phyloP scores from a whole-genome alignment of 352 stramenopile species.

The Achlya hypogyna region DNA sequence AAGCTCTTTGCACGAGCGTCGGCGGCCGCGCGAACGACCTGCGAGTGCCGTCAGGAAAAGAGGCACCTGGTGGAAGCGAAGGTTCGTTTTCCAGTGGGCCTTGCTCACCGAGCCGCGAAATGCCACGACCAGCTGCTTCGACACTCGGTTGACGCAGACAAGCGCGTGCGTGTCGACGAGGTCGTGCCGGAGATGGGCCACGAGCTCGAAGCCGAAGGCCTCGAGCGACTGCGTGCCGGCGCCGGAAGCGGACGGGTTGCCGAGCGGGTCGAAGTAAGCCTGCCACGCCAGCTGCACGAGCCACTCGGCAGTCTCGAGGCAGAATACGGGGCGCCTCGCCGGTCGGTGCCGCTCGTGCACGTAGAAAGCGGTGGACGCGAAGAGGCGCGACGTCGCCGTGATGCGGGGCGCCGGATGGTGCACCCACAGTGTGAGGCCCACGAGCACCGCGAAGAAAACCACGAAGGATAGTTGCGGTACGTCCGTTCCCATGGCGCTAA shows the following conservation, averaged over 20 bases:
- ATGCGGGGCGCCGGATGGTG: conserved; percentile 34
- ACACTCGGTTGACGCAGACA: conserved; percentile 42
- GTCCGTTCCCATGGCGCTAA: neutral
- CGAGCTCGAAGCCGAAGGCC: conserved; percentile 67
- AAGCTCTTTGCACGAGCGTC: conserved; percentile 49
- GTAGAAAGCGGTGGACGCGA: conserved; percentile 62
- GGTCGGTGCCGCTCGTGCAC: conserved; percentile 52
- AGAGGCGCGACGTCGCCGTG: conserved; percentile 27
- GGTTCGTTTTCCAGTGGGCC: conserved; percentile 83
- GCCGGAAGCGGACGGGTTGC: conserved; percentile 60
- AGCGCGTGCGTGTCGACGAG: conserved; percentile 70
- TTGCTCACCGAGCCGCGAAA: conserved; percentile 82
- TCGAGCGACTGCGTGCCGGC: conserved; percentile 69
- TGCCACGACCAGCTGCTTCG: conserved; percentile 69
- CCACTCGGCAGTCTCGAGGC: conserved; percentile 76
- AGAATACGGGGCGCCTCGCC: conserved; percentile 64
- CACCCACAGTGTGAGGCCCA: conserved; percentile 78
- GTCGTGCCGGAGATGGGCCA: conserved; percentile 66
- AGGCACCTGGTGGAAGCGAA: conserved; percentile 71
- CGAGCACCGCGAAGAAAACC: conserved; percentile 73
- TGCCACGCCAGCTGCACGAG: conserved; percentile 78
- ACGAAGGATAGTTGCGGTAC: conserved; percentile 22
- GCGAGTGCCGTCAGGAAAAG: conserved; percentile 60
- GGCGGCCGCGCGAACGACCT: conserved; percentile 25
- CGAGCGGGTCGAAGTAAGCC: conserved; percentile 78